These are phyloP conservation scores for Pythium dissotocum DNA, from an alignment of 352 stramenopile species.

Conservation along the genomic window DNA sequence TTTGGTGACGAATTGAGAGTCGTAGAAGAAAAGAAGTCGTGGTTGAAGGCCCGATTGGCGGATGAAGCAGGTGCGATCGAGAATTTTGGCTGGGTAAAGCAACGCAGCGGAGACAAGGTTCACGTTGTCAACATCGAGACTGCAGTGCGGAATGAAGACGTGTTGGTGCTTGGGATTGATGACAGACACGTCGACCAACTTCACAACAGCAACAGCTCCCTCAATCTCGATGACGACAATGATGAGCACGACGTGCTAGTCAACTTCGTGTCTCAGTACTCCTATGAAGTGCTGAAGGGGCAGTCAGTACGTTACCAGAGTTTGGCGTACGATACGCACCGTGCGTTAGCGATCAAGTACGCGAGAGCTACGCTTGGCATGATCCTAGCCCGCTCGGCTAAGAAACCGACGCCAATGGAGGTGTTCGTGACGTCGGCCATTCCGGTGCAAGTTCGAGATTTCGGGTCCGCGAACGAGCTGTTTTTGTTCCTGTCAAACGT, in stretches of 20 bases:
- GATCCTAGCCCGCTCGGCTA: slow-evolving; percentile 29
- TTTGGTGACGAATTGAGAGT: slow-evolving; percentile 5
- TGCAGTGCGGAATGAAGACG: slow-evolving; percentile 46
- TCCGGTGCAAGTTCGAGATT: slow-evolving; percentile 28
- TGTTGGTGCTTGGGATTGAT: slow-evolving; percentile 63
- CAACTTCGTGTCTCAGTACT: slow-evolving; percentile 68
- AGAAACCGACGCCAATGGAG: not conserved
- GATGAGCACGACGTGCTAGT: slow-evolving; percentile 50
- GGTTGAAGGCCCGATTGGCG: slow-evolving; percentile 2
- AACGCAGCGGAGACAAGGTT: slow-evolving; percentile 41
- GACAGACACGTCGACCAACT: slow-evolving; percentile 37
- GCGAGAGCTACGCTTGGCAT: slow-evolving; percentile 46
- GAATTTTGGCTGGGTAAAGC: slow-evolving; percentile 42
- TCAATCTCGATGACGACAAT: slow-evolving; percentile 69
- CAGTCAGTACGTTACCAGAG: slow-evolving; percentile 61
- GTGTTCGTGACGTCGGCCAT: not conserved
- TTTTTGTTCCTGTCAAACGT: slow-evolving; percentile 41
- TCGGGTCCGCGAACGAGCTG: slow-evolving; percentile 41
- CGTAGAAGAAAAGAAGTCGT: not conserved
- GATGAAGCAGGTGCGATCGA: slow-evolving; percentile 7
- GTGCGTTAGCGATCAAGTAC: slow-evolving; percentile 56
- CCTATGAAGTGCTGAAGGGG: slow-evolving; percentile 59
- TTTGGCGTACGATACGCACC: slow-evolving; percentile 62
- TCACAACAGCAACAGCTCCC: slow-evolving; percentile 25
- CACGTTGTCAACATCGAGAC: slow-evolving; percentile 26